These are phyloP conservation scores for Chloromonas sp. DNA, from an alignment of 163 green algal genomes.

Conservation along the genomic window DNA sequence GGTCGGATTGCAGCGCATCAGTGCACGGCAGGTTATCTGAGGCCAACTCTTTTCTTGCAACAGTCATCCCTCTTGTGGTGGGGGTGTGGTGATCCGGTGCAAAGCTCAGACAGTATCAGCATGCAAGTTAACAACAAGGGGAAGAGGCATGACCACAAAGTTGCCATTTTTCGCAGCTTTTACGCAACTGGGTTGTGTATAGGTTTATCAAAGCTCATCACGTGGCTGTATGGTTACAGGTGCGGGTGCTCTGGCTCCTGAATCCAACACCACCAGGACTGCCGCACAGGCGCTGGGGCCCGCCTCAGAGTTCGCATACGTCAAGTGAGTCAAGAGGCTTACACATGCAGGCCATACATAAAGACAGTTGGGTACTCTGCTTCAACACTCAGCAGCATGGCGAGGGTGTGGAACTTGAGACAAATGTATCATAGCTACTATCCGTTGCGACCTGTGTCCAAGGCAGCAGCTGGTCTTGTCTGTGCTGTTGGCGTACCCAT, in stretches of 20 bases:
- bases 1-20: neutral
- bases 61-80: neutral
- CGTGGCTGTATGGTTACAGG: neutral
- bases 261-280: neutral
- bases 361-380: no score
- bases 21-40: neutral
- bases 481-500: no score
- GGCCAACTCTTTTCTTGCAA: neutral
- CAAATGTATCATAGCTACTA: no score
- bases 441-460: no score
- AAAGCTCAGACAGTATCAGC: neutral
- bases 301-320: constrained; percentile 29
- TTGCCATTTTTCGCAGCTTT: neutral
- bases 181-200: neutral
- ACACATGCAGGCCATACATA: no score
- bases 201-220: neutral
- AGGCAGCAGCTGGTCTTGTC: no score
- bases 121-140: neutral
- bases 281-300: neutral
- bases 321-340: constrained; percentile 32
- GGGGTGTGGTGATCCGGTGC: neutral
- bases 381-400: neutral
- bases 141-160: neutral
- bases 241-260: no score
- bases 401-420: neutral